Base-by-base conservation (phyloP, 2,329 filamentous ascomycete species). In the Neofusicoccum cordaticola region DNA sequence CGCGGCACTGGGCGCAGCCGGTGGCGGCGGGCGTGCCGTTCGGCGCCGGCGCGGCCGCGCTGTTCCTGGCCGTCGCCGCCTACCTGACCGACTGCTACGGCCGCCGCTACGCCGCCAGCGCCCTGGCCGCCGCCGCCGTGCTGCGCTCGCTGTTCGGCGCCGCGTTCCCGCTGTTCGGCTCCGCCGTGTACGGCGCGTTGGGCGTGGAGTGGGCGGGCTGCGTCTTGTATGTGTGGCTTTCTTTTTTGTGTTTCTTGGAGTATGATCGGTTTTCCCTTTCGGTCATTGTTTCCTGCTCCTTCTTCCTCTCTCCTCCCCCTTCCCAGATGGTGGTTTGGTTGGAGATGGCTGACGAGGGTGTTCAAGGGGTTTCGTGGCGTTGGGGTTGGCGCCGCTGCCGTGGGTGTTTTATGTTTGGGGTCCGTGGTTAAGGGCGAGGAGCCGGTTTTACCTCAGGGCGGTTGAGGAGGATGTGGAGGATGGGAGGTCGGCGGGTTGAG, bases 1-100 rank as follows among this genome's bases (percentile, higher is more conserved):
- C 92, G 3, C 91, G 95, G 39, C 93, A 92, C 74, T 96, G 91
- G 89, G 87, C 92, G 15, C 82, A 87, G n/a, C 90, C 91, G 1
- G 88, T 96, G 53, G 80, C 90, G 0, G 91, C 91, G 1, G 91
- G 92, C 0, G 84, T 96, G 8, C 90, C 89, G 0, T 96, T 95
- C 70, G 91, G 91, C 9, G 83, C 85, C 0, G 92, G 91, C 0
- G 95, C 93, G 70, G 88, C 86, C 5, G 83, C 87, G 2, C 87
- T 91, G 42, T 96, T 96, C 79, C 93, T 96, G 71, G 95, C 95
- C 71, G 86, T 88, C 0, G 86, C 84, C 5, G 95, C 92, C 70
- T 96, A 96, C 73, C 80, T 96, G 3, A 90, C 91, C 0, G 85
- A 90, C 52, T 86, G 88, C 6, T 96, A 96, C 69, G 89, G 89